Percentiles rank a stretch among this genome's conserved stretches.
phyloP scores from a whole-genome alignment of 208 protist genomes.

The Acanthamoeba lenticulata region DNA sequence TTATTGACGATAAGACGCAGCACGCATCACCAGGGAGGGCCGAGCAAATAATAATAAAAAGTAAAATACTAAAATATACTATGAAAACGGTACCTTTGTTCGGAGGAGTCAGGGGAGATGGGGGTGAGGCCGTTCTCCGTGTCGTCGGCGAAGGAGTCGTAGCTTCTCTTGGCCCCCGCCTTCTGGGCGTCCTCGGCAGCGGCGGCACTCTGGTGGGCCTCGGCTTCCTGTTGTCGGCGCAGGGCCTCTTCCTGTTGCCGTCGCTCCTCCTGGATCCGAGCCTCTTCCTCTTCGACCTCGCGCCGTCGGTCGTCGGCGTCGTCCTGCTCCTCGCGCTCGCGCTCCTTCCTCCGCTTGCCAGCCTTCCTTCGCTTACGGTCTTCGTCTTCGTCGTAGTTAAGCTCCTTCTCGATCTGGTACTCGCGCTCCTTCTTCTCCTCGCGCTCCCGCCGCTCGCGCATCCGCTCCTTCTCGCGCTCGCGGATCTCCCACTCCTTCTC shows the following conservation, averaged over 20 bases:
- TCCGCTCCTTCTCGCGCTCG: slow-evolving; percentile 7
- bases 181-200: not conserved
- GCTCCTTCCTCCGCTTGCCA: slow-evolving; percentile 45
- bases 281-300: slow-evolving; percentile 46
- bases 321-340: slow-evolving; percentile 68
- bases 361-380: slow-evolving; percentile 57
- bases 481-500: slow-evolving; percentile 54
- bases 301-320: slow-evolving; percentile 45
- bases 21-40: too few relatives aligned
- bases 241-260: slow-evolving; percentile 30
- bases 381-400: slow-evolving; percentile 67
- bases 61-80: too few relatives aligned
- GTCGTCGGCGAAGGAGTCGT: slow-evolving; percentile 29
- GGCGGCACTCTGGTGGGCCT: slow-evolving; percentile 44
- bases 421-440: slow-evolving; percentile 54
- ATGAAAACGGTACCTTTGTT: not conserved
- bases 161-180: not conserved
- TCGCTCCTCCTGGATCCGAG: not conserved
- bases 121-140: slow-evolving; percentile 14
- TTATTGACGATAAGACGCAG: too few relatives aligned
- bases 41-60: too few relatives aligned
- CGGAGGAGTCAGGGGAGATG: not conserved
- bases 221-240: not conserved
- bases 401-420: slow-evolving; percentile 1
- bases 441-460: not conserved